Evolutionary conservation across 2,329 filamentous ascomycete genomes (phyloP).

Genomic region (Trichothecium roseum): DNA sequence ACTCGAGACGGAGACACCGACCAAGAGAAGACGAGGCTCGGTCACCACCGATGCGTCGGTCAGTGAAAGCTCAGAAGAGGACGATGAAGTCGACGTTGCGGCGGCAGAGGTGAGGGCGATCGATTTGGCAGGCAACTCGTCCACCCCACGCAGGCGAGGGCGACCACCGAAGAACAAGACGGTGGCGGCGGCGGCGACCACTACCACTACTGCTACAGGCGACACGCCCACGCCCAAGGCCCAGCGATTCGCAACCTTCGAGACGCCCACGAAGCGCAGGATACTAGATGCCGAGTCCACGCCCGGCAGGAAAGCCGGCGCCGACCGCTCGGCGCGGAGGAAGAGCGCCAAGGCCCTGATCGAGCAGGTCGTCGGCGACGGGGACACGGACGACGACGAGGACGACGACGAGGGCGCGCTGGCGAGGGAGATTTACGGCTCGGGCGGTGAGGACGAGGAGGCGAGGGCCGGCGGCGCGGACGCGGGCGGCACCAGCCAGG

Average conservation of each 20-base stretch:
- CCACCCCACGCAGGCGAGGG: conserved; percentile 24
- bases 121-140: not conserved
- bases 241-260: conserved; percentile 18
- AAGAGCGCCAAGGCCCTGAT: conserved; percentile 75
- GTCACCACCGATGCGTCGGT: too few species aligned
- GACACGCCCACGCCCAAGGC: conserved; percentile 26
- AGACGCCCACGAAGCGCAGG: conserved; percentile 28
- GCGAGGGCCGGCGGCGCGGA: conserved; percentile 19
- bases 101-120: too few species aligned
- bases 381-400: conserved; percentile 60
- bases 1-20: too few species aligned
- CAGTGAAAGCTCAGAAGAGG: too few species aligned
- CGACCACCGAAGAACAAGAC: conserved; percentile 15
- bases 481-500: conserved; percentile 14
- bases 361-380: conserved; percentile 55
- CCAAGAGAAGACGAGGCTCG: too few species aligned
- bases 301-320: conserved; percentile 52
- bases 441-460: conserved; percentile 40
- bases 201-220: conserved; percentile 20
- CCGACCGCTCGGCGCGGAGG: conserved; percentile 74
- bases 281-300: conserved; percentile 31
- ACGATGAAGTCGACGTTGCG: too few species aligned
- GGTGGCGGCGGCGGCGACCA: conserved; percentile 20
- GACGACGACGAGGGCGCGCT: conserved; percentile 60
- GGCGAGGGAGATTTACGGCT: conserved; percentile 57